Base-by-base conservation (phyloP, 2,329 filamentous ascomycete species). In the Coniochaeta sp. region DNA sequence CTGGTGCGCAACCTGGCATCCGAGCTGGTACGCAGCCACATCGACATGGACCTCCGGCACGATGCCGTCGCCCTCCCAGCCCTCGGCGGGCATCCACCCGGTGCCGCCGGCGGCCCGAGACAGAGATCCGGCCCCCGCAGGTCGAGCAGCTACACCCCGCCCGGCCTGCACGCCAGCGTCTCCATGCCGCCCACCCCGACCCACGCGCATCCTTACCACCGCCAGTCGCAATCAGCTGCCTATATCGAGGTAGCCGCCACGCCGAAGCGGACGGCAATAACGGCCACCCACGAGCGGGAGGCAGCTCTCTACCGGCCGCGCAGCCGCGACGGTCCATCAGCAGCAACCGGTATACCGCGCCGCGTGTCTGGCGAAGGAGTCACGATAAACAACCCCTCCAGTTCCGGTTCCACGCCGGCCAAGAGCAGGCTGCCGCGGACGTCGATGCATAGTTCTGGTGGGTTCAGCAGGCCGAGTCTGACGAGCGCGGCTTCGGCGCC, bases 1-100 rank as follows among this genome's bases (percentile, higher is more conserved):
- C 77, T 99, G 52, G 94, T 99, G 31, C 84, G 90, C 56, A 95
- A 96, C 63, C 83, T 96, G 72, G 91, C 91, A 3, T 83, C 85
- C 10, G 91, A 96, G 64, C 75, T 96, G 12, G 80, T 94, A 49
- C 69, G 74, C 40, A 74, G 72, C 2, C 76, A 78, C 50, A 71
- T 79, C 54, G 74, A 75, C 42, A 66, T 64, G 16, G 26, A 65
- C 16, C 45, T 60, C 56, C 66, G 35, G 58, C 65, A 73, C 51
- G 73, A 76, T 42, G 62, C 63, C 2, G 62, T 63, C 16, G 49
- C 60, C 59, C 45, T 61, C 64, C 51, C 50, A 38, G 49, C 16
- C 52, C 47, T 30, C 59, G 52, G 31, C 52, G 8, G 51, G 28
- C 28, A 20, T 56, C 60, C 13, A 56, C 40, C 22, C n/a, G n/a